Conservation (phyloP, 2,329 filamentous ascomycete genomes). For the Fusarium sp. region DNA sequence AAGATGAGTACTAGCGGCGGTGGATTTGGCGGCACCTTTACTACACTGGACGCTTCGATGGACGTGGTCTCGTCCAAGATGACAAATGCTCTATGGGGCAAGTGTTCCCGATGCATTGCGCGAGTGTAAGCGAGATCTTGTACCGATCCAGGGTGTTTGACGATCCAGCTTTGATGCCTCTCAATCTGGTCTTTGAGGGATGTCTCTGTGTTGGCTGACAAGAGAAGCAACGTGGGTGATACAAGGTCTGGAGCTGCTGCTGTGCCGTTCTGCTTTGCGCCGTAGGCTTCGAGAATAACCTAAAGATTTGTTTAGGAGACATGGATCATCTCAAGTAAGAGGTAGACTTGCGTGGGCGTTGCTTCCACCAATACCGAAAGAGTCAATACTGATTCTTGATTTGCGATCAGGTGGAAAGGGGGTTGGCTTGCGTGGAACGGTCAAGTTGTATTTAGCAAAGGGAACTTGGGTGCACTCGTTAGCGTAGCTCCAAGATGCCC, state of each 20-base stretch:
- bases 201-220: slow-evolving; percentile 26
- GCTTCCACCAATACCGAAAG: slow-evolving; percentile 44
- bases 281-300: slow-evolving; percentile 33
- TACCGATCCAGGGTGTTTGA: slow-evolving; percentile 8
- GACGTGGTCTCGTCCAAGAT: neutral
- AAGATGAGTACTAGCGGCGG: slow-evolving; percentile 36
- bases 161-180: slow-evolving; percentile 35
- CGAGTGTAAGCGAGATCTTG: slow-evolving; percentile 46
- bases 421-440: slow-evolving; percentile 24
- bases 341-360: slow-evolving; percentile 35
- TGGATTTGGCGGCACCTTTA: accelerated
- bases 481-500: neutral
- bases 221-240: slow-evolving; percentile 15
- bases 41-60: slow-evolving; percentile 18
- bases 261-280: neutral
- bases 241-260: neutral
- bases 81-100: slow-evolving; percentile 29
- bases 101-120: slow-evolving; percentile 42
- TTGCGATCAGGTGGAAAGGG: slow-evolving; percentile 14
- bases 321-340: neutral
- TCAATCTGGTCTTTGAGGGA: slow-evolving; percentile 22
- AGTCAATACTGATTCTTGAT: slow-evolving; percentile 41
- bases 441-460: neutral
- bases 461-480: neutral
- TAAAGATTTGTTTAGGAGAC: slow-evolving; percentile 7